phyloP scores from a whole-genome alignment of 805 yeast species.

The Zygosaccharomyces bisporus region DNA sequence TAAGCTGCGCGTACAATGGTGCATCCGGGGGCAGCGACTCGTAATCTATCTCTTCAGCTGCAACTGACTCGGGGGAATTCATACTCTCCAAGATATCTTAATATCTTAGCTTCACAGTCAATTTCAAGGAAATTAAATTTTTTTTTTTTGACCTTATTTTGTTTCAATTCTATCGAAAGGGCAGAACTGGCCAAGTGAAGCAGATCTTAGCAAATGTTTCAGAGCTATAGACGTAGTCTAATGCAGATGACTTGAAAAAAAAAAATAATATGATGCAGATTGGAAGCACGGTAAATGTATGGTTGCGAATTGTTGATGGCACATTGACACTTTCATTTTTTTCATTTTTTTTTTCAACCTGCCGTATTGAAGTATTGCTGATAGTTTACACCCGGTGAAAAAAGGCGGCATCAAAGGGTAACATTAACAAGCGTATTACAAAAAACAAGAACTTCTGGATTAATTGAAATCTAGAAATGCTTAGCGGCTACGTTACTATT shows the following conservation, averaged over 20 bases:
- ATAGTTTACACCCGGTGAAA: slow-evolving; percentile 1
- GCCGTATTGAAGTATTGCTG: slow-evolving; percentile 1
- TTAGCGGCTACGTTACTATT: too few species aligned
- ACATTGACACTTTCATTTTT: background rate
- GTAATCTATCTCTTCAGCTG: slow-evolving; percentile 64
- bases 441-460: background rate
- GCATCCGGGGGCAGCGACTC: slow-evolving; percentile 89
- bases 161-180: slow-evolving; percentile 1
- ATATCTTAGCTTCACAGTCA: background rate
- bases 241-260: background rate
- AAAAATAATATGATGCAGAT: too few species aligned
- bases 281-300: background rate
- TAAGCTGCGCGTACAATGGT: slow-evolving; percentile 71
- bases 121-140: background rate
- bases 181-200: background rate
- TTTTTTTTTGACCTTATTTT: background rate
- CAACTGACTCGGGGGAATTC: slow-evolving; percentile 13
- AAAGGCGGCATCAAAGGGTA: background rate
- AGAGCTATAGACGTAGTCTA: background rate
- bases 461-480: too few species aligned
- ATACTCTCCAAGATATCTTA: slow-evolving; percentile 2
- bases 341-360: background rate
- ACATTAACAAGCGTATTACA: background rate
- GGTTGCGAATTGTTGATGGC: background rate
- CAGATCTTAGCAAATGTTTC: background rate